phyloP scores from a whole-genome alignment of 139 green algal species.

The Cymbomonas tetramitiformis region DNA sequence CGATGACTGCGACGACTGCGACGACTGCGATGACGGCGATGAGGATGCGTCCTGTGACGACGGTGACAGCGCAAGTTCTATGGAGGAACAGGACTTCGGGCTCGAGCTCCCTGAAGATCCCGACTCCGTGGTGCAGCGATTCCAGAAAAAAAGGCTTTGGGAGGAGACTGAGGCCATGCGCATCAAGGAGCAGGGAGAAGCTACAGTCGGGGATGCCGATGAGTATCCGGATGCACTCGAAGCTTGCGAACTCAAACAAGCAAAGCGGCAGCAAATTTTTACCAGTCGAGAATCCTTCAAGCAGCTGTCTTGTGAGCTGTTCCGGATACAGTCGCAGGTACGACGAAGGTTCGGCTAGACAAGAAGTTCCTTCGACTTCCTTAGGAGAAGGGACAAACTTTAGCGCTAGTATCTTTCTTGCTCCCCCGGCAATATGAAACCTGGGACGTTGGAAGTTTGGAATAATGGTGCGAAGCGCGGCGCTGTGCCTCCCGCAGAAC shows the following conservation, averaged over 20 bases:
- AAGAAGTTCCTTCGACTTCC: no score
- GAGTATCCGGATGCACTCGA: not conserved
- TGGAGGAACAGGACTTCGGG: not conserved
- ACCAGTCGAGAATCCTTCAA: not conserved
- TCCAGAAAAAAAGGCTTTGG: not conserved
- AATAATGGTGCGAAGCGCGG: no score
- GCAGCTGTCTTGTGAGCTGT: not conserved
- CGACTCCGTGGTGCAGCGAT: not conserved
- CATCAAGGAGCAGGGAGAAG: not conserved
- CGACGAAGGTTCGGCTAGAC: no score
- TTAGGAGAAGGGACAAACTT: no score
- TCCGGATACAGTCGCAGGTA: no score
- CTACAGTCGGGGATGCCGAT: not conserved
- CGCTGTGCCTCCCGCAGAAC: no score
- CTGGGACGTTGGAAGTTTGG: no score
- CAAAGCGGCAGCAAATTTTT: slow-evolving; percentile 1
- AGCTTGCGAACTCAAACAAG: not conserved
- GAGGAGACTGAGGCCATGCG: not conserved
- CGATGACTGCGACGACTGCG: not conserved
- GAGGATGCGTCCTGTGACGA: not conserved
- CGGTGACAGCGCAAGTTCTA: not conserved
- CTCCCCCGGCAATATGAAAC: no score
- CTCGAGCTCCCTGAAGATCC: no score
- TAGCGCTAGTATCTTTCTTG: no score
- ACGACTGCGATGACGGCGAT: not conserved